Evolutionary conservation across 2,329 filamentous ascomycete genomes (phyloP), one percentile per base, ranked within the genome.

Genomic region (Fusarium cyanostomum): DNA sequence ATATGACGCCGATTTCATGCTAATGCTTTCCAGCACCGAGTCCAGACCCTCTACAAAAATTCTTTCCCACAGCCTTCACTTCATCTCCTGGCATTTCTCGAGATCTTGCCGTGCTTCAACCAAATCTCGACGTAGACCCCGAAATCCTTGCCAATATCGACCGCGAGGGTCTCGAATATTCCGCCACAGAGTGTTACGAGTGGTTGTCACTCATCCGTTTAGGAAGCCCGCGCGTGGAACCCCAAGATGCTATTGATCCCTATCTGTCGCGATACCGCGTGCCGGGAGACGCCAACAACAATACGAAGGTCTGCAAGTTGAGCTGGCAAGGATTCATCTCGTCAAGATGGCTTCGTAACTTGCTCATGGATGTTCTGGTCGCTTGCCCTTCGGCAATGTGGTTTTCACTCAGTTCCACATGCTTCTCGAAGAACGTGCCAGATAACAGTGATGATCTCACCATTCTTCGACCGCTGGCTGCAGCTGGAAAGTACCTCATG

Each of bases 161-260:
- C 34, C 74, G 77, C 48, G 77, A 80, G 37, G 82, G 84, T 8
- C 79, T 91, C 31, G 86, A 90, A 56, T 87, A 92, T 18, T 83
- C 82, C 59, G 84, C 85, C 1, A 80, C 83, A 0, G 86, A 89
- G 15, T 72, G 89, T 11, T 87, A 93, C 64, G 92, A 95, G 76
- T 95, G 90, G 88, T 72, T 94, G 1, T 88, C 88, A 3, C 76
- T 96, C n/a, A 73, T 89, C 6, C 82, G 84, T 10, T 80, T 93
- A 1, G 77, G 81, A 9, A 92, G 90, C 53, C 86, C 89, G n/a
- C 82, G 91, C 21, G 72, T 94, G 15, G 69, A 75, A 10, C 73
- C 76, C 4, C 73, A 72, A 9, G 90, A 94, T 73, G 72, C 71
- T 6, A 82, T 92, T 28, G 89, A 94, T 74, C 78, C 85, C 0